Base-by-base conservation (phyloP, 495 filamentous ascomycete species). In the Wilcoxina mikolae region DNA sequence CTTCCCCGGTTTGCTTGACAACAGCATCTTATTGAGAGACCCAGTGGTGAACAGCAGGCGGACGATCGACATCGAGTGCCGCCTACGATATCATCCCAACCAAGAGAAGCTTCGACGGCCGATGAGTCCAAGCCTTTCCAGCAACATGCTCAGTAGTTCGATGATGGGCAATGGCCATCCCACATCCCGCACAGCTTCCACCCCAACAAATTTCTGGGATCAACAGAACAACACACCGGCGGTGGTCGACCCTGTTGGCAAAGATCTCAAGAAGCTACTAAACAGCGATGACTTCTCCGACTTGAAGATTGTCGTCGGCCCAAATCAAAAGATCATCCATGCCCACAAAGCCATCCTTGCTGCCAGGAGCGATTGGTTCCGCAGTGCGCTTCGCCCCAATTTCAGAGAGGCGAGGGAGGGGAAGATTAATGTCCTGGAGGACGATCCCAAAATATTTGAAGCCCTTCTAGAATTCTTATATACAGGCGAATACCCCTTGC, bases 301-400 rank as follows among this genome's bases (percentile, higher is more conserved):
- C 44, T 33, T 66, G 9, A 58, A 66, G 35, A 46, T 66, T 35
- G 46, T 66, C 22, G 63, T 66, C 17, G 63, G 63, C 5, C 62
- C 58, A 12, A 54, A 65, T 9, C 58, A 56, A 38, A 60, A 65
- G 41, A 48, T 62, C 15, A 46, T 66, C 38, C 55, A 65, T 53
- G 63, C 63, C 5, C 63, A 66, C 63, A 66, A 66, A 51, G 62
- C 62, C 23, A 66, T 66, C 29, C 62, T 66, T 55, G 63, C 63
- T 11, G 59, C 63, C 42, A 58, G 63, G 48, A 66, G 63, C 24
- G 59, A 65, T 28, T 66, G 63, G 63, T 66, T 66, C 28, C 63
- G 65, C 35, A 56, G 55, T 33, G 63, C 63, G 23, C 57, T 66
- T 25, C 66, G 58, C 11, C 62, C 63, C 12, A 54, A 42, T 9